Percentiles rank a stretch among this genome's conserved stretches.
Conservation (phyloP, 345 rosid species). For the Zanthoxylum bungeanum region DNA sequence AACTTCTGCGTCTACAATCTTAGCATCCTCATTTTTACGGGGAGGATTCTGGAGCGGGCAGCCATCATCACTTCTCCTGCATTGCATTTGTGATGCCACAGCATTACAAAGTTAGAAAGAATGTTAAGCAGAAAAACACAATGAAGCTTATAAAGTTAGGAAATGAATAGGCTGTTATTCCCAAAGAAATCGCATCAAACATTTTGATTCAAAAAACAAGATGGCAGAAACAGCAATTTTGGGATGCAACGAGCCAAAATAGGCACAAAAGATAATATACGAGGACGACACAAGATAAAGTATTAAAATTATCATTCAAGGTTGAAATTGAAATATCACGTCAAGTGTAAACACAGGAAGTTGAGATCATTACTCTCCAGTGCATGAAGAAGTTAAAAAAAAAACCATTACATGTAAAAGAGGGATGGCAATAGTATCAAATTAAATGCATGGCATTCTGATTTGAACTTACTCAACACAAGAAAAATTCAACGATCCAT, state of each 20-base stretch:
- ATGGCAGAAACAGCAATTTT: not conserved
- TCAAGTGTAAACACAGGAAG: not conserved
- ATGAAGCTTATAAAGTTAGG: not conserved
- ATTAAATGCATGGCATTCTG: not conserved
- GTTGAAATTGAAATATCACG: too few species aligned
- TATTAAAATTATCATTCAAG: not conserved
- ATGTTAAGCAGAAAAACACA: not conserved
- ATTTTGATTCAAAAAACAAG: not conserved
- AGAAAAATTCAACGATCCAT: conserved; percentile 35
- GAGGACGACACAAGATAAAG: not conserved
- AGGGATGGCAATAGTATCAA: not conserved
- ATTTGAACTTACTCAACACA: conserved; percentile 57
- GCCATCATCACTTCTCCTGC: conserved; percentile 48
- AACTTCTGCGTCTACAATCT: conserved; percentile 27
- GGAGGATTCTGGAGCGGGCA: conserved; percentile 19
- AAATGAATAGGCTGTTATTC: not conserved
- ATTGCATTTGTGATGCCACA: conserved; percentile 27
- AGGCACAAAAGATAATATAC: too few species aligned
- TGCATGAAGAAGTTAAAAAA: too few species aligned
- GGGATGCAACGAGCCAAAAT: too few species aligned
- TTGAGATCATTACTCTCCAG: not conserved
- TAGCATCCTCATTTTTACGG: conserved; percentile 28
- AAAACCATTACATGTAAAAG: too few species aligned
- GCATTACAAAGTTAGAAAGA: not conserved
- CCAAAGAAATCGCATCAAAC: not conserved